Conservation (phyloP, 2,329 filamentous ascomycete species). For the Sporothrix schenckii region DNA sequence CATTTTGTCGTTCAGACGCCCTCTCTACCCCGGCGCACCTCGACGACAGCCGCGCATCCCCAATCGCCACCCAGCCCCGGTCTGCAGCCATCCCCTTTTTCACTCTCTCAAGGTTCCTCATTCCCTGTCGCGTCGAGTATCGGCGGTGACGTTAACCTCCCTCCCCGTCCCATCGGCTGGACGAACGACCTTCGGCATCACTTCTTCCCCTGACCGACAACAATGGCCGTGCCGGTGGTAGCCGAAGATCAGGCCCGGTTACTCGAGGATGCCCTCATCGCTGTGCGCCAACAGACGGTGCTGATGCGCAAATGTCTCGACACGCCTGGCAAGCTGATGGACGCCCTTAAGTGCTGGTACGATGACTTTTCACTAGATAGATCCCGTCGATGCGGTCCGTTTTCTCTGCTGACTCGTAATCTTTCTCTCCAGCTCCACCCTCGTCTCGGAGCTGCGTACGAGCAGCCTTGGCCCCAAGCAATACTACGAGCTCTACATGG, state of each 20-base stretch:
- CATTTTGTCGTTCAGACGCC: background rate
- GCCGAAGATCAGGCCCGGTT: slow-evolving; percentile 85
- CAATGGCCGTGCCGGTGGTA: slow-evolving; percentile 55
- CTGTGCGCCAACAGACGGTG: slow-evolving; percentile 94
- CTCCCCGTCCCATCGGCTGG: background rate
- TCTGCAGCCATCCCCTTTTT: slow-evolving; percentile 9
- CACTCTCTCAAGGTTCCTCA: slow-evolving; percentile 14
- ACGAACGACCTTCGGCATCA: background rate
- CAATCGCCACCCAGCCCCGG: background rate
- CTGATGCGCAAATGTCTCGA: slow-evolving; percentile 98
- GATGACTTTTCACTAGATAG: slow-evolving; percentile 40
- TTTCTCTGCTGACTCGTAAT: background rate
- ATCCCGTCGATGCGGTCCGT: slow-evolving; percentile 25
- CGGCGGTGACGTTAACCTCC: slow-evolving; percentile 20
- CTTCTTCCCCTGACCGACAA: slow-evolving; percentile 1
- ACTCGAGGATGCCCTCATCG: slow-evolving; percentile 93
- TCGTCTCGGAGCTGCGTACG: slow-evolving; percentile 97
- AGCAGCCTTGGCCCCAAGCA: slow-evolving; percentile 98
- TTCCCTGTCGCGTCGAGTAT: slow-evolving; percentile 22
- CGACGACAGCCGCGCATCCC: slow-evolving; percentile 13
- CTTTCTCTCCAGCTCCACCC: slow-evolving; percentile 72
- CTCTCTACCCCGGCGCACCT: background rate
- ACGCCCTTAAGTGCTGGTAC: slow-evolving; percentile 98
- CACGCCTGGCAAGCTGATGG: slow-evolving; percentile 97
- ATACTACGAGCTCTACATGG: slow-evolving; percentile 99